Conservation (phyloP, 2,329 filamentous ascomycete genomes). For the Pseudopithomyces maydicus region DNA sequence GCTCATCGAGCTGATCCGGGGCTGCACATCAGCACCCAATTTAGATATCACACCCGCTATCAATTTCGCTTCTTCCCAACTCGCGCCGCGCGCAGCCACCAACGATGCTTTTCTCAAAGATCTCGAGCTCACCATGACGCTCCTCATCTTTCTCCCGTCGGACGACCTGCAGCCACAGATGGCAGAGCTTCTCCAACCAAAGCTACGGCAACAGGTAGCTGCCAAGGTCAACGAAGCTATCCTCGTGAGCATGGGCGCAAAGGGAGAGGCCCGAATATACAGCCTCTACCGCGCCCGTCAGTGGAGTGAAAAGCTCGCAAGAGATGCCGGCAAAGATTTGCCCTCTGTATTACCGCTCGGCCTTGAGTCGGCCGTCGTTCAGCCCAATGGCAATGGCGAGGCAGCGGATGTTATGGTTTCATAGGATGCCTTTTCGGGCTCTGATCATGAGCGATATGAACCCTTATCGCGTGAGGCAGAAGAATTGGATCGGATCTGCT, state of each 20-base stretch:
- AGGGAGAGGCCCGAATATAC: constrained; percentile 80
- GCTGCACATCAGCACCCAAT: constrained; percentile 67
- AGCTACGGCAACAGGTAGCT: constrained; percentile 82
- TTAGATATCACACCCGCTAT: constrained; percentile 80
- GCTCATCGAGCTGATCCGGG: constrained; percentile 88
- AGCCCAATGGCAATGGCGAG: constrained; percentile 40
- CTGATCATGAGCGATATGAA: not conserved
- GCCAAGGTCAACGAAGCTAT: constrained; percentile 89
- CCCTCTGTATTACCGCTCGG: constrained; percentile 49
- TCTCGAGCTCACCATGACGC: constrained; percentile 88
- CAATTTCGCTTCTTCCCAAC: constrained; percentile 83
- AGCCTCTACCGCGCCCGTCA: constrained; percentile 79
- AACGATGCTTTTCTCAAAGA: constrained; percentile 83
- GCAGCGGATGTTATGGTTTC: constrained; percentile 43
- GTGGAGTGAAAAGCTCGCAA: constrained; percentile 77
- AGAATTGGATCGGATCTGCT: not conserved
- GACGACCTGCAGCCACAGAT: constrained; percentile 78
- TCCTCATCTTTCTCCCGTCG: constrained; percentile 80
- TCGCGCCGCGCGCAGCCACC: constrained; percentile 84
- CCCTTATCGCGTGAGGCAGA: not conserved
- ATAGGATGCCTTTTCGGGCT: constrained; percentile 4
- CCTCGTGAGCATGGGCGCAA: constrained; percentile 71
- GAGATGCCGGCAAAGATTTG: constrained; percentile 49
- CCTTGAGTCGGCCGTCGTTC: constrained; percentile 34
- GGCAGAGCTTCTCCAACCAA: constrained; percentile 76